phyloP scores from a whole-genome alignment of 2,329 filamentous ascomycete species.

The Sarocladium strictum region DNA sequence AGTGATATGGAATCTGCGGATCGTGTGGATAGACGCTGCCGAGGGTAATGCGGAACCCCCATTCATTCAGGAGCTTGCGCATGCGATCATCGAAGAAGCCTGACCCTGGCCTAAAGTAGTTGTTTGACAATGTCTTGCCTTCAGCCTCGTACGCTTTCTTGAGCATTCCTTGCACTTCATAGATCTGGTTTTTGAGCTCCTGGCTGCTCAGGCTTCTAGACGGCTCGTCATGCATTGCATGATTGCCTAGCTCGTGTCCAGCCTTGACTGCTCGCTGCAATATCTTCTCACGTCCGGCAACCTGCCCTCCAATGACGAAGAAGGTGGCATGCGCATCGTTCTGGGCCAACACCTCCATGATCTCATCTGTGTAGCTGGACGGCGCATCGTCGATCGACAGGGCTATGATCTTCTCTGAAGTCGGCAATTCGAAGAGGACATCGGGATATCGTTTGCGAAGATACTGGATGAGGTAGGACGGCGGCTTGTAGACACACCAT shows the following conservation, averaged over 20 bases:
- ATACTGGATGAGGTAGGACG: conserved; percentile 62
- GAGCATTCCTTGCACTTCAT: conserved; percentile 56
- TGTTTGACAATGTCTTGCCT: conserved; percentile 39
- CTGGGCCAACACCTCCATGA: conserved; percentile 59
- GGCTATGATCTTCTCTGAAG: conserved; percentile 61
- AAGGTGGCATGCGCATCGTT: conserved; percentile 73
- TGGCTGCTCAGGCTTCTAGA: conserved; percentile 54
- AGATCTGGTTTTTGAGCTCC: conserved; percentile 58
- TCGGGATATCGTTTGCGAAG: conserved; percentile 69
- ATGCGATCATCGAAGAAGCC: conserved; percentile 75
- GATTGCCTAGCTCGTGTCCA: conserved; percentile 75
- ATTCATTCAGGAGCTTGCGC: conserved; percentile 48
- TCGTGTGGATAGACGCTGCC: conserved; percentile 88
- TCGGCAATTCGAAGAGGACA: conserved; percentile 66
- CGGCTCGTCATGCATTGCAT: conserved; percentile 84
- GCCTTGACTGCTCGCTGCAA: conserved; percentile 52
- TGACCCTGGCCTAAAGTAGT: conserved; percentile 77
- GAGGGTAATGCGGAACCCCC: conserved; percentile 70
- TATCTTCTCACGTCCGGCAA: conserved; percentile 47
- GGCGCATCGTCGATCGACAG: conserved; percentile 86
- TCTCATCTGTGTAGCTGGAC: conserved; percentile 63
- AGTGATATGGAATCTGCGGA: conserved; percentile 68
- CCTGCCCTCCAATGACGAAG: conserved; percentile 81
- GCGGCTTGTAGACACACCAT: conserved; percentile 78
- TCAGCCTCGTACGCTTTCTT: conserved; percentile 47